Evolutionary conservation across 371 early-diverging fungal genomes (phyloP), one percentile per base, ranked within the genome.

Genomic region (Mucor indicus): DNA sequence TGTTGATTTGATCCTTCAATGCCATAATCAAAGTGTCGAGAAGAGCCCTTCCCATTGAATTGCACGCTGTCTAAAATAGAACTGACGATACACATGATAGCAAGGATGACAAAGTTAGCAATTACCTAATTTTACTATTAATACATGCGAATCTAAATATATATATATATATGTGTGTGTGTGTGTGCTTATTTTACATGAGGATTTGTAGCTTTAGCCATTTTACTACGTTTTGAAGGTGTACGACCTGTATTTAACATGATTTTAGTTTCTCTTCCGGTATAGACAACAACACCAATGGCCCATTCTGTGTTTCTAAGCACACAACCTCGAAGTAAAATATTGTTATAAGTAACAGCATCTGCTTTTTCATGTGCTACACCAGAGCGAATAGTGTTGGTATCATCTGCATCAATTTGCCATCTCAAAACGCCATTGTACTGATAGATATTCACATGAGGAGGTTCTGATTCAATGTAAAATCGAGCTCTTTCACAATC

Each of bases 181-280:
- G n/a, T n/a, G n/a, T n/a, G n/a, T n/a, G n/a, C 10, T 2, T 1
- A 27, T 13, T 19, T 59, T 75, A 91, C 88, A 60, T 95, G 95
- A 30, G 85, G 88, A 69, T 99, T 98, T 49, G 98, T 84, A 51
- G 91, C 91, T 42, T 86, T 84, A 57, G 98, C 98, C 47, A 99
- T 91, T 27, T 85, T 82, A 62, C 93, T 92, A 36, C 92, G 87
- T 66, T 99, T 99, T 39, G 89, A 89, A 4, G 96, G 96, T 0
- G 95, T 95, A 29, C 77, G 80, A 16, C 94, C 96, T 2, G 92
- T 69, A 55, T 93, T 94, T 53, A 90, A 69, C 77, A 88, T 89
- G 44, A 93, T 88, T 67, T 96, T 96, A 24, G 98, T 92, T n/a
- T 95, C 89, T 38, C 70, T 64, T 22, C 96, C 98, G 0, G 96